Base-by-base conservation (phyloP, 1,139 yeast genomes). In the Hyphopichia wangnamkhiaoensis region DNA sequence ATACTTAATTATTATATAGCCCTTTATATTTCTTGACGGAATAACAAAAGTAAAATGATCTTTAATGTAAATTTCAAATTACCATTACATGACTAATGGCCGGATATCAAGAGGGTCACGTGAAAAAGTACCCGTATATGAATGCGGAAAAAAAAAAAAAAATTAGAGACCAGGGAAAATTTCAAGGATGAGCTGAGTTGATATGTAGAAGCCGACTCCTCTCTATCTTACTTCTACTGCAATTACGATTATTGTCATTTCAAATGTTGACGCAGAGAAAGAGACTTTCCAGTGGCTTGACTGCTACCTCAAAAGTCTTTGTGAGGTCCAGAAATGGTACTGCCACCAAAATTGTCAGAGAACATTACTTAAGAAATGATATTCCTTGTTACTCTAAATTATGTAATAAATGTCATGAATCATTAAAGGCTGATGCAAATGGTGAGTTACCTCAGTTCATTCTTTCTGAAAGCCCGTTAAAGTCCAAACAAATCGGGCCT, bases 331-430 rank as follows among this genome's bases (percentile, higher is more conserved):
- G 93, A 53, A 82, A 85, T 49, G 98, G 98, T 10, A 84, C 85
- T 38, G 97, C 97, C 5, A 76, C 91, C 32, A 93, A 93, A 59
- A 76, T 94, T 29, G 96, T 90, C 17, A 78, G 98, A 50, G 98
- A 94, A 59, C 98, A 91, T 59, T 94, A 94, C 58, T 71, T 94
- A 41, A 76, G 98, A 58, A 80, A 80, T 39, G 98, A 94, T 61
- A 90, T 94, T 41, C 95, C 97, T 16, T 93, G 98, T 62, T 80
- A 84, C 36, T 88, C 96, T 2, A 72, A 70, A 49, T 70, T 78
- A 1, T 94, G 98, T 63, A 58, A 64, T 12, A 58, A 58, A 33
- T 93, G 98, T 62, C 74, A 71, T 15, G 71, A 66, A 17, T 74
- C 77, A 15, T 66, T 81, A 35, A 67, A 72, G 42, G 79, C 90